A percentile compares a stretch with the other conserved stretches of the same genome.
phyloP scores from a whole-genome alignment of 306 rosid species.

The Fragaria nilgerrensis region DNA sequence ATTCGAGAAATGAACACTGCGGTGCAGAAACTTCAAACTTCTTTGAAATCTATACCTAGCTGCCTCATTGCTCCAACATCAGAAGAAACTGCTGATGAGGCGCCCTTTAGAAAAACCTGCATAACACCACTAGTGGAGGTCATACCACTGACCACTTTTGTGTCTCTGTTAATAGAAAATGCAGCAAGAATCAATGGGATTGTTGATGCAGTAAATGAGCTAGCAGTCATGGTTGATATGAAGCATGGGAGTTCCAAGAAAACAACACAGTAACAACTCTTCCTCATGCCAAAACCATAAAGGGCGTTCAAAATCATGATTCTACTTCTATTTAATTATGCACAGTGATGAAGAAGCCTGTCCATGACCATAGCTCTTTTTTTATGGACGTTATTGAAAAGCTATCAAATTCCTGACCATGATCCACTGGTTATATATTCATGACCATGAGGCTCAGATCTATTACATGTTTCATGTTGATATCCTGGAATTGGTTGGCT shows the following conservation, averaged over 20 bases:
- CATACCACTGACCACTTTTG: conserved; percentile 52
- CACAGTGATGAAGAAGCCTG: not conserved
- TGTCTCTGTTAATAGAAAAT: conserved; percentile 58
- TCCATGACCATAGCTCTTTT: not conserved
- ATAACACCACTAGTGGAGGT: conserved; percentile 38
- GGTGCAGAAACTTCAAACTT: conserved; percentile 45
- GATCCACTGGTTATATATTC: no score
- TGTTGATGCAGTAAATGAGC: conserved; percentile 49
- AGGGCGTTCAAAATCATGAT: not conserved
- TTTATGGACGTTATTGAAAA: not conserved
- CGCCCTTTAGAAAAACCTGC: not conserved
- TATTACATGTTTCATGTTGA: no score
- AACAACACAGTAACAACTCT: not conserved
- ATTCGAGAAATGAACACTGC: conserved; percentile 49
- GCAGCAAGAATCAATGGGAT: conserved; percentile 52
- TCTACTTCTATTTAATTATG: not conserved
- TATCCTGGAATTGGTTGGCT: no score
- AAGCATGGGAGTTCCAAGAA: not conserved
- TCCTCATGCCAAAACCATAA: not conserved
- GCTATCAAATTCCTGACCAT: not conserved
- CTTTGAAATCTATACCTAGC: conserved; percentile 44
- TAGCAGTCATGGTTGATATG: conserved; percentile 41
- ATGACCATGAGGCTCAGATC: no score
- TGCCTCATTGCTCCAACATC: not conserved
- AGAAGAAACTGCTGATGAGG: not conserved